phyloP scores from a whole-genome alignment of 352 stramenopile genomes.

The Phytophthora sp. region DNA sequence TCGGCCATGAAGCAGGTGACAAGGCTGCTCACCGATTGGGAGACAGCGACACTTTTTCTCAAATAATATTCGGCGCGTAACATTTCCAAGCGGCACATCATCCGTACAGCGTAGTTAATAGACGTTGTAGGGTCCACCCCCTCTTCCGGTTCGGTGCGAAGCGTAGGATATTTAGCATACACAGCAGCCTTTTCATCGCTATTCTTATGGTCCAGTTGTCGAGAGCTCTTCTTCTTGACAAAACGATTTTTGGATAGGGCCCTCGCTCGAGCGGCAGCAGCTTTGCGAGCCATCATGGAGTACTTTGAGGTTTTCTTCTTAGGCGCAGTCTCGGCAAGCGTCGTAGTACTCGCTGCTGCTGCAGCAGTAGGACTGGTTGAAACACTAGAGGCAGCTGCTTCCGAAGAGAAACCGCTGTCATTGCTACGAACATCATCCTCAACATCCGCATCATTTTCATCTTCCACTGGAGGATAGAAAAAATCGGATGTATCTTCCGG shows the following conservation, averaged over 20 bases:
- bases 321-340: slow-evolving; percentile 6
- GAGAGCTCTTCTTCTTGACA: slow-evolving; percentile 46
- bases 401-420: slow-evolving; percentile 24
- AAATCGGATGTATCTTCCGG: slow-evolving; percentile 59
- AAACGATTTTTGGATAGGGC: slow-evolving; percentile 50
- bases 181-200: slow-evolving; percentile 42
- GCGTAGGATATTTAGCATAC: slow-evolving; percentile 67
- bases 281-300: slow-evolving; percentile 64
- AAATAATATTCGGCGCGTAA: slow-evolving; percentile 82
- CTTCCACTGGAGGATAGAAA: slow-evolving; percentile 55
- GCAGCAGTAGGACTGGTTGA: slow-evolving; percentile 19
- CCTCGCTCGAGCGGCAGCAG: slow-evolving; percentile 61
- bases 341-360: slow-evolving; percentile 19
- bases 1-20: slow-evolving; percentile 83
- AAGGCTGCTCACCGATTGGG: slow-evolving; percentile 83
- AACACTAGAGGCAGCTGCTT: slow-evolving; percentile 13
- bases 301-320: slow-evolving; percentile 56
- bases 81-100: slow-evolving; percentile 78
- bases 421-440: slow-evolving; percentile 40
- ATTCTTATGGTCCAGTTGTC: slow-evolving; percentile 46
- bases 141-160: slow-evolving; percentile 74
- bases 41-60: slow-evolving; percentile 82
- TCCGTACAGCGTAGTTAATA: slow-evolving; percentile 61
- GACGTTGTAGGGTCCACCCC: slow-evolving; percentile 56
- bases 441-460: slow-evolving; percentile 47